Evolutionary conservation across 139 green algal species (phyloP).

Genomic region (Picochlorum costavermella): DNA sequence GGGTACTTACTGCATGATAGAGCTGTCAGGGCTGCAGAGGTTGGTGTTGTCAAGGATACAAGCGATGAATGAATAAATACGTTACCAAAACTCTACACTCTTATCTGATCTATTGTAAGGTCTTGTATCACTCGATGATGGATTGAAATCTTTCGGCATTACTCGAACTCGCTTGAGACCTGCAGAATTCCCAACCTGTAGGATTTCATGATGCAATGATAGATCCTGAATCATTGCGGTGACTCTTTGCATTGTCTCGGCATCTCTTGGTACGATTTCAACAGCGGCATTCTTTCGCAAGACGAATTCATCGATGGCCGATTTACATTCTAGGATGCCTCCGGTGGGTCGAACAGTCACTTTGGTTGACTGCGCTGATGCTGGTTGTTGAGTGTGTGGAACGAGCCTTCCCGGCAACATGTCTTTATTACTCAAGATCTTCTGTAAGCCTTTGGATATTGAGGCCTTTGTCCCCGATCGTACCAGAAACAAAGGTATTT

Average conservation of each 20-base stretch:
- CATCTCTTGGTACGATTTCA: slow-evolving; percentile 7
- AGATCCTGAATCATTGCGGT: not conserved
- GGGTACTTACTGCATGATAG: slow-evolving; percentile 79
- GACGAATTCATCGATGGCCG: slow-evolving; percentile 8
- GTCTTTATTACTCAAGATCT: not conserved
- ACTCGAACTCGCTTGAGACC: not conserved
- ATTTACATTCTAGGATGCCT: slow-evolving; percentile 3
- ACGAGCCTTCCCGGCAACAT: not conserved
- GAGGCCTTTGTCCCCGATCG: not conserved
- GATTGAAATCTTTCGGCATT: not conserved
- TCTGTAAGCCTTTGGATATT: slow-evolving; percentile 3
- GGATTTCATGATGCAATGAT: not conserved
- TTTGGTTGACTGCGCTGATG: not conserved
- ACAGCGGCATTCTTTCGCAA: not conserved
- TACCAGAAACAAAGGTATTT: slow-evolving; percentile 6
- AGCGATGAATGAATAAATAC: not conserved
- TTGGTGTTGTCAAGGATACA: slow-evolving; percentile 56
- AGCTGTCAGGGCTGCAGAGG: slow-evolving; percentile 71
- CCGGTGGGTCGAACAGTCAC: not conserved
- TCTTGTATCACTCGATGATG: not conserved
- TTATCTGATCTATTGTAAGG: not conserved
- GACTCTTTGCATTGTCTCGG: not conserved
- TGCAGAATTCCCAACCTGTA: not conserved
- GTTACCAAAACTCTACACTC: slow-evolving; percentile 1
- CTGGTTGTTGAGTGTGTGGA: not conserved